A percentile compares a stretch with the other conserved stretches of the same genome.
phyloP scores from a whole-genome alignment of 257 asterid species.

The Penstemon eatonii region DNA sequence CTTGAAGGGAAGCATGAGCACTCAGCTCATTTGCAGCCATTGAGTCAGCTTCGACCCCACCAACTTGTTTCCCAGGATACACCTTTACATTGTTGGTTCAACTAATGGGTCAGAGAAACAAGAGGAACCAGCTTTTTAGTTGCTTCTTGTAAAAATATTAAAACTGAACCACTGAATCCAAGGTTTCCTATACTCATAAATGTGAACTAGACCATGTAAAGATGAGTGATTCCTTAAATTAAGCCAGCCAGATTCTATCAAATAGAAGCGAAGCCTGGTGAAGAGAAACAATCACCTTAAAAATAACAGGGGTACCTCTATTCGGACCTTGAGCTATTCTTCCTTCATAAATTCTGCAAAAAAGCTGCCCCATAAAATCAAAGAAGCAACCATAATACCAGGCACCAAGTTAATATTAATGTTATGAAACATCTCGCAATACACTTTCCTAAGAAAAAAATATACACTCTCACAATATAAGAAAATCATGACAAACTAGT shows the following conservation, averaged over 20 bases:
- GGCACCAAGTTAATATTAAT: not conserved
- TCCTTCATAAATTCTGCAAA: constrained; percentile 95
- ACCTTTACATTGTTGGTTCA: constrained; percentile 52
- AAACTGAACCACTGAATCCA: not conserved
- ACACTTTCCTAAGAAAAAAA: not conserved
- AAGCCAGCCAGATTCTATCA: not conserved
- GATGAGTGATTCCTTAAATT: not conserved
- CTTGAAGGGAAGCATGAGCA: constrained; percentile 89
- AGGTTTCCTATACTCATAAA: not conserved
- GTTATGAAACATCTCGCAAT: not conserved
- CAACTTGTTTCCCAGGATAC: constrained; percentile 93
- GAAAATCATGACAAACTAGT: not conserved
- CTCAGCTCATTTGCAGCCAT: constrained; percentile 96
- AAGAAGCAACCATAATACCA: constrained; percentile 41
- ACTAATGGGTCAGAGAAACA: constrained; percentile 13
- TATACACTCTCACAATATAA: not conserved
- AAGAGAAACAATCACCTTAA: constrained; percentile 60
- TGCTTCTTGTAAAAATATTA: not conserved
- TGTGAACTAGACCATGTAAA: not conserved
- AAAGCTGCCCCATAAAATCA: constrained; percentile 48
- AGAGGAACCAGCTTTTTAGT: constrained; percentile 7
- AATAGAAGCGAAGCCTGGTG: not conserved
- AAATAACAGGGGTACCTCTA: constrained; percentile 76
- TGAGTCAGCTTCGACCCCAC: constrained; percentile 80
- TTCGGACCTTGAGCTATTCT: constrained; percentile 80